These are phyloP conservation scores for Pyricularia pennisetigena DNA, from an alignment of 2,329 filamentous ascomycete species.

Conservation along the genomic window DNA sequence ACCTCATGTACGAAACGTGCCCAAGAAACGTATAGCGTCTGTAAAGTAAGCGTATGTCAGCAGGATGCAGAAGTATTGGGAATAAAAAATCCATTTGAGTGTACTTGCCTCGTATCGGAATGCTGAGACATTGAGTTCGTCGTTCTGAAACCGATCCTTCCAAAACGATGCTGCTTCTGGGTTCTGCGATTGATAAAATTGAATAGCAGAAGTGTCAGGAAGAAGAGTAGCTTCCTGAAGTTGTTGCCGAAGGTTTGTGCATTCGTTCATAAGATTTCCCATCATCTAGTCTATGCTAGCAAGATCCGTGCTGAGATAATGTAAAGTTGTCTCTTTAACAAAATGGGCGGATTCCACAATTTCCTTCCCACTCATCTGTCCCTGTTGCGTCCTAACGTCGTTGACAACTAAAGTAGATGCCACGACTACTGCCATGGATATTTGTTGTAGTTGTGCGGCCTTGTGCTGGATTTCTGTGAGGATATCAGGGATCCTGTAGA, in stretches of 20 bases:
- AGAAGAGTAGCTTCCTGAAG: not conserved
- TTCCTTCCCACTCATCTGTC: not conserved
- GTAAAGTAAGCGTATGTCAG: not conserved
- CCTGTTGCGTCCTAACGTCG: not conserved
- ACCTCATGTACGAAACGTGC: not conserved
- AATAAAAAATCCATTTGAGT: not conserved
- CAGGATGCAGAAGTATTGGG: not conserved
- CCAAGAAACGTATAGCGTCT: not conserved
- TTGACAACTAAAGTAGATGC: not conserved
- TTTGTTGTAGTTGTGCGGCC: too few relatives aligned
- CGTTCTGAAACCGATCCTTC: not conserved
- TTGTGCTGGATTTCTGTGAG: too few relatives aligned
- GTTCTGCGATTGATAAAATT: not conserved
- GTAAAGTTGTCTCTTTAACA: not conserved
- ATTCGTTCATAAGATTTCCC: not conserved
- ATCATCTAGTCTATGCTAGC: not conserved
- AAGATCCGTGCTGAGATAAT: not conserved
- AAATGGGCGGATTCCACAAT: not conserved
- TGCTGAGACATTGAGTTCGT: not conserved
- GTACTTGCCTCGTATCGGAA: not conserved
- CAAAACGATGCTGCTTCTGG: not conserved
- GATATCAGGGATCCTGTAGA: too few relatives aligned
- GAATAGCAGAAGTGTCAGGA: not conserved
- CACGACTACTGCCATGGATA: not conserved
- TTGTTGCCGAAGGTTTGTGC: not conserved